These are phyloP conservation scores for Fusarium nelsonii DNA, from an alignment of 2,329 filamentous ascomycete genomes.

Conservation along the genomic window DNA sequence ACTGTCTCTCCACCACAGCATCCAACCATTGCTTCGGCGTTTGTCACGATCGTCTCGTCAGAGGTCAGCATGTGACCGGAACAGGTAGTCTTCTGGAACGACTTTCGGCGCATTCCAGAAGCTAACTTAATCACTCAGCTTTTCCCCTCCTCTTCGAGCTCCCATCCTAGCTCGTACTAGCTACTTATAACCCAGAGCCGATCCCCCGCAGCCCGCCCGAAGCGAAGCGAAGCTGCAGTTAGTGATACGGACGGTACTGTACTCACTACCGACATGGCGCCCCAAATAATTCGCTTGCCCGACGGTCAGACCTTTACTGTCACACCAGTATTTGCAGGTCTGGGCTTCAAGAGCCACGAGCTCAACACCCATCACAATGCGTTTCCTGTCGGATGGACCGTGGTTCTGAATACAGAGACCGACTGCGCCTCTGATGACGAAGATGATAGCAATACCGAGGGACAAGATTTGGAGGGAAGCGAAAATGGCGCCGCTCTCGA, in stretches of 20 bases:
- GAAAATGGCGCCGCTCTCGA: conserved; percentile 42
- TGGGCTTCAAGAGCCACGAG: conserved; percentile 88
- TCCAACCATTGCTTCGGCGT: conserved; percentile 49
- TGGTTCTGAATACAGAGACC: conserved; percentile 79
- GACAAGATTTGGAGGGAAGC: conserved; percentile 30
- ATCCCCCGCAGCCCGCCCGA: conserved; percentile 38
- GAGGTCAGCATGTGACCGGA: conserved; percentile 46
- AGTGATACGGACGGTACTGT: conserved; percentile 18
- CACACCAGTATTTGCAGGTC: conserved; percentile 88
- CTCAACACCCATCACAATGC: conserved; percentile 75
- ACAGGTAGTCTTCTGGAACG: conserved; percentile 47
- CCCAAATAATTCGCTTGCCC: conserved; percentile 75
- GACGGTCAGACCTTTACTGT: conserved; percentile 89
- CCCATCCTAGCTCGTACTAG: conserved; percentile 17
- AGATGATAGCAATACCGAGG: conserved; percentile 47
- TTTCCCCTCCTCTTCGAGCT: conserved; percentile 22
- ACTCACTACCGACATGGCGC: conserved; percentile 49
- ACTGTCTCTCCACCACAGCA: conserved; percentile 41
- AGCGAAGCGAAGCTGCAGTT: conserved; percentile 16
- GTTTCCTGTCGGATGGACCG: conserved; percentile 90
- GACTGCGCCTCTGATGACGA: conserved; percentile 38
- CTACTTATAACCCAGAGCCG: conserved; percentile 45
- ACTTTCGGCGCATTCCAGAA: conserved; percentile 40
- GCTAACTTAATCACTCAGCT: conserved; percentile 8
- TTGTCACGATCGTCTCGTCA: conserved; percentile 48